These are phyloP conservation scores for Boletales sp. DNA, from an alignment of 768 basidiomycete genomes.

Conservation along the genomic window DNA sequence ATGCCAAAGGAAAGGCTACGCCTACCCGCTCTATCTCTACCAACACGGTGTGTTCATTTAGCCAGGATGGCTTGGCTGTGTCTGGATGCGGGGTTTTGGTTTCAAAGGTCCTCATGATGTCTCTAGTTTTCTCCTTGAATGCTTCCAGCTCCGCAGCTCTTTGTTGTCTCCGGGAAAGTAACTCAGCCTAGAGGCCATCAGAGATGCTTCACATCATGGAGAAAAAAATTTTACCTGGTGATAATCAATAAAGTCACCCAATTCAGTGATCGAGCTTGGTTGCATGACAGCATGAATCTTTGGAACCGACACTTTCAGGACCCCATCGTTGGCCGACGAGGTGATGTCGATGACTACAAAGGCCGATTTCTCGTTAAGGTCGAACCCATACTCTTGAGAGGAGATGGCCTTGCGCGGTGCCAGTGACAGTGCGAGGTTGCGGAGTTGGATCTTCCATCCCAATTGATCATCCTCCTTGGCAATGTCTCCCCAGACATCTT, in stretches of 20 bases:
- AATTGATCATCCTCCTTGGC: conserved; percentile 41
- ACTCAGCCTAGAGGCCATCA: conserved; percentile 55
- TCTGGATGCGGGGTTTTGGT: conserved; percentile 39
- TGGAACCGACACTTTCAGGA: conserved; percentile 54
- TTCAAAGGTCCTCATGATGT: conserved; percentile 73
- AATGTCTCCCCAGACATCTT: conserved; percentile 64
- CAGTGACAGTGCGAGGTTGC: conserved; percentile 80
- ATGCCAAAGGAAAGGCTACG: conserved; percentile 83
- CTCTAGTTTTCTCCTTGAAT: conserved; percentile 79
- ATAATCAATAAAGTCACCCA: conserved; percentile 86
- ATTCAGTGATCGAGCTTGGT: conserved; percentile 85
- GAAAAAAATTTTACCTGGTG: conserved; percentile 53
- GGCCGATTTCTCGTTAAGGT: conserved; percentile 66
- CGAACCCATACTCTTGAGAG: conserved; percentile 40
- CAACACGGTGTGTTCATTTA: conserved; percentile 52
- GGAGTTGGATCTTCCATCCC: conserved; percentile 66
- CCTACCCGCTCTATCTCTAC: conserved; percentile 68
- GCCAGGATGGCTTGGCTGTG: conserved; percentile 41
- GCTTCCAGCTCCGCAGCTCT: conserved; percentile 74
- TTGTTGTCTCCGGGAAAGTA: conserved; percentile 68
- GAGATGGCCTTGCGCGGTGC: conserved; percentile 50
- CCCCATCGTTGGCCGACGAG: conserved; percentile 33
- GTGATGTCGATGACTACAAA: conserved; percentile 82
- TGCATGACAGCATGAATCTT: conserved; percentile 94
- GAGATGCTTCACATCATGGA: neutral